These are phyloP conservation scores for Sphagnum tenellum DNA, from an alignment of 225 moss, liverwort and hornwort genomes.

Conservation along the genomic window DNA sequence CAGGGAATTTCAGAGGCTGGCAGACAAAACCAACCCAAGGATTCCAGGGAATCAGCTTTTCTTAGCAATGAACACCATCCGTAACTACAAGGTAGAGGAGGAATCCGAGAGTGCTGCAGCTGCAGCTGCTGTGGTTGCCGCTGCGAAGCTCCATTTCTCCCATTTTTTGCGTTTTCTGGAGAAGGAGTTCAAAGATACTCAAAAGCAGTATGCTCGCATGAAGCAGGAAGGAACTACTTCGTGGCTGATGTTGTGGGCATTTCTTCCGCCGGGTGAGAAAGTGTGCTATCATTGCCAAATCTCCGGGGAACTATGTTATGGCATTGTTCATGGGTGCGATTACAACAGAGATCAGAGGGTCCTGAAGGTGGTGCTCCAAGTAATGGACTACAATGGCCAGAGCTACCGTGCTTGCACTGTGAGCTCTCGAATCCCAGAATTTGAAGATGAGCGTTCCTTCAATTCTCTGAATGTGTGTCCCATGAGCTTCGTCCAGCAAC, in stretches of 20 bases:
- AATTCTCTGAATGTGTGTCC: neutral
- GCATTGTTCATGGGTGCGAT: neutral
- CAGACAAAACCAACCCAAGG: neutral
- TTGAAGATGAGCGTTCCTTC: neutral
- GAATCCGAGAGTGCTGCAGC: neutral
- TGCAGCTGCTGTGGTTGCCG: neutral
- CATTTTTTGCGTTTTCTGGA: constrained; percentile 16
- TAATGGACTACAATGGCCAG: constrained; percentile 6
- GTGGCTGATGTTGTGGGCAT: constrained; percentile 19
- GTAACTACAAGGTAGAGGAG: neutral
- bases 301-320: constrained; percentile 8
- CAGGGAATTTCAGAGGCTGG: too few species aligned
- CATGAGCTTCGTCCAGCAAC: neutral
- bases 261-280: constrained; percentile 9
- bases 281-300: constrained; percentile 20
- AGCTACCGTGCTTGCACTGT: constrained; percentile 2
- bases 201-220: constrained; percentile 9
- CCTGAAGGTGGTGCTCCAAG: constrained; percentile 3
- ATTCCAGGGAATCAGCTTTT: constrained; percentile 19
- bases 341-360: constrained; percentile 3
- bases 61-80: constrained; percentile 7
- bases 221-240: constrained; percentile 6
- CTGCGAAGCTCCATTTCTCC: constrained; percentile 11
- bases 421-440: neutral
- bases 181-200: constrained; percentile 12